These are phyloP conservation scores for Eimeria sp. DNA, from an alignment of 169 alveolate species.

Conservation along the genomic window DNA sequence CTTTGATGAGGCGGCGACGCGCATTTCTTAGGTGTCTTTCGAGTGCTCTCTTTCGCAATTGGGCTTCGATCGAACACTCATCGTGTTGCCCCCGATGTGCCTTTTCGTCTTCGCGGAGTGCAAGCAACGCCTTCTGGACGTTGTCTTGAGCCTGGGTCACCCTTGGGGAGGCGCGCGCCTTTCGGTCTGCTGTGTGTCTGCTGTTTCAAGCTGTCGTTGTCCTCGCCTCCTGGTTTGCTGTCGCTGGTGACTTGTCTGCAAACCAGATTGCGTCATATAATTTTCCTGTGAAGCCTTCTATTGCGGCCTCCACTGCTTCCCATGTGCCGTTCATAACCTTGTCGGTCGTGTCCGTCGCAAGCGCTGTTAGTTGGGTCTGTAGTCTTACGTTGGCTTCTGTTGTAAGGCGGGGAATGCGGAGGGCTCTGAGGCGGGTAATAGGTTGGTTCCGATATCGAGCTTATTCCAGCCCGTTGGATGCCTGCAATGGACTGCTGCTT, in stretches of 20 bases:
- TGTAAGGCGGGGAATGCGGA: no score
- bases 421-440: no score
- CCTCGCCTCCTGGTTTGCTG: background rate
- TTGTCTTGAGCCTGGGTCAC: background rate
- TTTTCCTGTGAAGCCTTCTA: background rate
- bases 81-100: background rate
- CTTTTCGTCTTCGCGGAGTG: background rate
- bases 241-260: background rate
- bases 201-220: background rate
- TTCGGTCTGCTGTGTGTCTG: background rate
- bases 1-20: background rate
- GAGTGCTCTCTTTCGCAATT: background rate
- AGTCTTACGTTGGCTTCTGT: background rate
- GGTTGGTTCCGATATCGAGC: no score
- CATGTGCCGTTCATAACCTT: background rate
- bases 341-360: background rate
- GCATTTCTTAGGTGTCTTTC: background rate
- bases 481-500: no score
- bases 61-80: background rate
- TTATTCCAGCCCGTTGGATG: no score
- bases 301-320: background rate
- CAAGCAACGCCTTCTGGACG: background rate
- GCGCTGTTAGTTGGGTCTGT: background rate
- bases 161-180: background rate
- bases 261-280: background rate